These are phyloP conservation scores for Allium fistulosum DNA, from an alignment of 106 monocot species.

Conservation along the genomic window DNA sequence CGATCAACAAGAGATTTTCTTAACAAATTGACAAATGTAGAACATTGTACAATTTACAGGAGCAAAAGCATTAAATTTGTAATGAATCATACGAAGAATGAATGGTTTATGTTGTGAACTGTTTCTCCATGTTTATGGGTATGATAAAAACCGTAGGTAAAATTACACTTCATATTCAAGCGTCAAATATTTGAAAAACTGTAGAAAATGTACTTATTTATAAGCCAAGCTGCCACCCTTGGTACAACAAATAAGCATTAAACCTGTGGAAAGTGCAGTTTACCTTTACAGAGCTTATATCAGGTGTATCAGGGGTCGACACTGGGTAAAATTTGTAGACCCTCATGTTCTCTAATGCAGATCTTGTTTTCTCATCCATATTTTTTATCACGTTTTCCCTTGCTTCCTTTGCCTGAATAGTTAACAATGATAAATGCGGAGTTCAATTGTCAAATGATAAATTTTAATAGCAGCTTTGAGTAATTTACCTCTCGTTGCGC, in stretches of 20 bases:
- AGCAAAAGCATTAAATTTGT: neutral
- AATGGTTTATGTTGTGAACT: neutral
- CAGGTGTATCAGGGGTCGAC: slow-evolving; percentile 63
- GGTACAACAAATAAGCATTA: no score
- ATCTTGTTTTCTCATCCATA: slow-evolving; percentile 63
- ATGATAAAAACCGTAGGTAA: neutral
- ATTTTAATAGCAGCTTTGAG: neutral
- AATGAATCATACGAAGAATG: neutral
- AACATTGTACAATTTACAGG: neutral
- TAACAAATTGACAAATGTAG: no score
- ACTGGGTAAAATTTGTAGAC: slow-evolving; percentile 96
- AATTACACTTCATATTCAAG: neutral
- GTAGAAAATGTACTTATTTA: neutral
- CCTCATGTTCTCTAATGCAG: slow-evolving; percentile 71
- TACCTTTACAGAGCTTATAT: slow-evolving; percentile 82
- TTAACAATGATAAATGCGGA: neutral
- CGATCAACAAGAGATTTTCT: neutral
- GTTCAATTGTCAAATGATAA: neutral
- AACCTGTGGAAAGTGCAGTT: neutral
- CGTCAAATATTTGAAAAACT: neutral
- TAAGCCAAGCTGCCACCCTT: neutral
- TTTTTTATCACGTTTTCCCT: slow-evolving; percentile 69
- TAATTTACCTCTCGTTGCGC: slow-evolving; percentile 51
- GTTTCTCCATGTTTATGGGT: no score
- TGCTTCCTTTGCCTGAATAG: slow-evolving; percentile 68